Base-by-base conservation (phyloP, 2,329 filamentous ascomycete species). In the Domatiomyces catenatus region DNA sequence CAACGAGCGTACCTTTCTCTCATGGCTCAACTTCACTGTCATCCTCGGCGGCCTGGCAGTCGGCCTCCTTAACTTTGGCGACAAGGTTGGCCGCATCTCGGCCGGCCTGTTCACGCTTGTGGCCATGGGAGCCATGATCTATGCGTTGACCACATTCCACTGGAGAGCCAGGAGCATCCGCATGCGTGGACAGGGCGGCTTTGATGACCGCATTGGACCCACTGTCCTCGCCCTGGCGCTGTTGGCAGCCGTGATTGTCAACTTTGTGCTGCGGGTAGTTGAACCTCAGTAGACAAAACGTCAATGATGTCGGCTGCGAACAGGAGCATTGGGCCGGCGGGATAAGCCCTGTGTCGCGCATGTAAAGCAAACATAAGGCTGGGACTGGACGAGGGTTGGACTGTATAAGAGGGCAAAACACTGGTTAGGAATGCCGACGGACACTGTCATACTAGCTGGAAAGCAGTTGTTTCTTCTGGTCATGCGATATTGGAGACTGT, bases 1-100 rank as follows among this genome's bases (percentile, higher is more conserved):
- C 71, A 98, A 98, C 76, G 92, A 98, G 73, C 87, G 92, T 57
- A 98, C 92, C 56, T 98, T 98, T 68, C 81, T 98, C 64, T 94
- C 88, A 70, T 98, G 92, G 92, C 86, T 98, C 64, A 98, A 98
- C 78, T 96, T 96, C 76, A 94, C 89, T 67, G 89, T 98, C 64
- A 90, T 98, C 69, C 84, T 98, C 55, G 92, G 92, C 64, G 92
- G 92, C 57, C 81, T 98, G 48, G 90, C 92, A 59, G 86, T 98
- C 61, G 92, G 92, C 60, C 88, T 98, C 66, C 81, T 98, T 63
- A 98, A 98, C 75, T 98, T 98, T 62, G 92, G 92, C 65, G 92
- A 98, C 70, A 82, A 81, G 57, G 81, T 94, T 50, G 90, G 90
- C 61, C 92, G 92, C 66, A 94, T 96, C 69, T 90, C 84, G 54